Base-by-base conservation (phyloP, 306 rosid species). In the Malus sieversii region DNA sequence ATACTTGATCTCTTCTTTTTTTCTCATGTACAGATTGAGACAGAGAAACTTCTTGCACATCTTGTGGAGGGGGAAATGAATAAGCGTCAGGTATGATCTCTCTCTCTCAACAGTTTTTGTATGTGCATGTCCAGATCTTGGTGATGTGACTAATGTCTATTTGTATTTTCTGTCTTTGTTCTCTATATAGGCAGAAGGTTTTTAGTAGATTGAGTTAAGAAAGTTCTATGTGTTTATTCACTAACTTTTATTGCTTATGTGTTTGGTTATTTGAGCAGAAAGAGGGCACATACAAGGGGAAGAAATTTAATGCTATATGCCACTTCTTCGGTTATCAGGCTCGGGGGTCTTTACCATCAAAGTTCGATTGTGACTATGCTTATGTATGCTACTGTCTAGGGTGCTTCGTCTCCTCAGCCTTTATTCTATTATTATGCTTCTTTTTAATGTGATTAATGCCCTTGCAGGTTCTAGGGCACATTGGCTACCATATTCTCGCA, bases 321-420 rank as follows among this genome's bases (percentile, higher is more conserved):
- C 99, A 96, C 87, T 96, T 96, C 74, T 95, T 95, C 32, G 99
- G 99, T 75, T 95, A 95, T 82, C 99, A 95, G 85, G 99, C 99
- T 85, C 97, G 99, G 70, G 99, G 99, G 74, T 96, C 99, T 51
- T 84, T 96, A 70, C 97, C 99, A 35, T 96, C 99, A 32, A 96
- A 96, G 74, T 96, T 96, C 70, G 99, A 96, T 75, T 92, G 97
- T 78, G 99, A 96, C 83, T 96, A 96, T 75, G 98, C 93, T 79
- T 96, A 84, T 64, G 99, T 96, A 92, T 76, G 97, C 75, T 68
- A 66, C 80, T 61, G 44, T 23, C 35, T 75, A 79, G 14, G 72
- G 32, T 78, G 68, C 58, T 59, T 75, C 75, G 57, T n/a, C 77
- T 77, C 53, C n/a, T 67, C 45, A 64, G 65, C 18, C 65, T 51